Evolutionary conservation across 345 rosid genomes (phyloP).

Genomic region (Angophora floribunda): DNA sequence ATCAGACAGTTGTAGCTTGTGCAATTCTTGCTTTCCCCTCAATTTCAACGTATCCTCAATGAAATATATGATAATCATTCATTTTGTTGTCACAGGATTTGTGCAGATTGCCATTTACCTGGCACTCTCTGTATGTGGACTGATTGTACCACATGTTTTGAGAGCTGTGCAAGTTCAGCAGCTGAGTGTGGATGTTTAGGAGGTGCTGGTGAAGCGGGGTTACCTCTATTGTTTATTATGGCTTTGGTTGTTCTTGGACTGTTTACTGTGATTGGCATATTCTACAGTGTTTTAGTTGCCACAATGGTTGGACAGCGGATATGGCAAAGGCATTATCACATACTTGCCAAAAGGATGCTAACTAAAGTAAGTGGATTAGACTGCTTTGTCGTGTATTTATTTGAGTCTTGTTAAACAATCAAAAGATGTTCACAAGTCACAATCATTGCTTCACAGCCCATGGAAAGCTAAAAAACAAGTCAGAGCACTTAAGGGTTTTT

Average conservation of each 20-base stretch:
- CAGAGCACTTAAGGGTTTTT: not conserved
- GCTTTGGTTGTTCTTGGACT: slow-evolving; percentile 82
- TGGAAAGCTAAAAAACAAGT: not conserved
- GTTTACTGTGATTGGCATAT: slow-evolving; percentile 89
- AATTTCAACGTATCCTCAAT: not conserved
- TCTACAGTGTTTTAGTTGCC: slow-evolving; percentile 94
- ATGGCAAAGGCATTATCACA: slow-evolving; percentile 99
- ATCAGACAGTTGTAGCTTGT: not conserved
- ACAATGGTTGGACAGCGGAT: slow-evolving; percentile 99
- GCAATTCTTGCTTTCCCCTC: not conserved
- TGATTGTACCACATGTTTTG: slow-evolving; percentile 97
- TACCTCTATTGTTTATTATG: slow-evolving; percentile 77
- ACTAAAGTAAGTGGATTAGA: slow-evolving; percentile 57
- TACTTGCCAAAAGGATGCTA: slow-evolving; percentile 95
- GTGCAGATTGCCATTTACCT: slow-evolving; percentile 98
- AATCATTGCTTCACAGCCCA: not conserved
- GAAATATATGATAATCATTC: not conserved
- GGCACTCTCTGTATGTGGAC: slow-evolving; percentile 99
- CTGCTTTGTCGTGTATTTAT: not conserved
- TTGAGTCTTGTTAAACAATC: not conserved
- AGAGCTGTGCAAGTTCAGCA: slow-evolving; percentile 88
- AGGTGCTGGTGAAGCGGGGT: slow-evolving; percentile 99
- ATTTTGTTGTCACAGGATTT: slow-evolving; percentile 50
- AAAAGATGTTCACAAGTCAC: not conserved
- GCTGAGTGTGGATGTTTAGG: slow-evolving; percentile 96